Percentiles rank a stretch among this genome's conserved stretches.
These are phyloP conservation scores for Stachybotrys echinatus DNA, from an alignment of 2,329 filamentous ascomycete species.

Conservation along the genomic window DNA sequence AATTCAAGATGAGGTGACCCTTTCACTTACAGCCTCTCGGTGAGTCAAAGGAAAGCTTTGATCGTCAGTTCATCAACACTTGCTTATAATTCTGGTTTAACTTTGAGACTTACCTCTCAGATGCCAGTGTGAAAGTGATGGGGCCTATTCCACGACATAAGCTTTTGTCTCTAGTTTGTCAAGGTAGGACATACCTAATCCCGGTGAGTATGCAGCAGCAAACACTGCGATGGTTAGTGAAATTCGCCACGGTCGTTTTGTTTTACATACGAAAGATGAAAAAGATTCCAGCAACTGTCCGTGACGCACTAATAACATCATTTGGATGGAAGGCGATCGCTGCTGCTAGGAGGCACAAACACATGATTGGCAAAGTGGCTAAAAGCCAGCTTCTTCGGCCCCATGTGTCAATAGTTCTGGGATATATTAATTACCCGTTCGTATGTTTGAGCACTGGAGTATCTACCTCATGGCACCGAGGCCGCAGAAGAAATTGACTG, in stretches of 20 bases:
- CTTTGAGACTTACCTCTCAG: conserved; percentile 28
- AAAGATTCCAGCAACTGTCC: conserved; percentile 24
- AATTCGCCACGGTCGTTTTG: too few relatives aligned
- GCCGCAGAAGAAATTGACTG: conserved; percentile 36
- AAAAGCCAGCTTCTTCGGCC: conserved; percentile 38
- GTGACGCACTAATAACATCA: conserved; percentile 6
- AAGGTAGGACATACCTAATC: conserved; percentile 19
- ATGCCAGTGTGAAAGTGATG: conserved; percentile 44
- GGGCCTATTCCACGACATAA: too few relatives aligned
- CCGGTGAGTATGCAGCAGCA: conserved; percentile 35
- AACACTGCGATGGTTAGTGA: conserved; percentile 32
- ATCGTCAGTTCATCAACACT: too few relatives aligned
- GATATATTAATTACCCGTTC: conserved; percentile 25
- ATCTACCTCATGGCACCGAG: conserved; percentile 27
- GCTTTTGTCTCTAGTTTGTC: too few relatives aligned
- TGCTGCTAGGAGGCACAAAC: conserved; percentile 32
- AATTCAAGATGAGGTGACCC: conserved; percentile 9
- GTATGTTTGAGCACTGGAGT: too few relatives aligned
- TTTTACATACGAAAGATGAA: conserved; percentile 26
- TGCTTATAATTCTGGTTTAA: too few relatives aligned
- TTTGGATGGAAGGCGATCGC: conserved; percentile 25
- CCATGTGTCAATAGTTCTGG: conserved; percentile 25
- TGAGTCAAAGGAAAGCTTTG: conserved; percentile 44
- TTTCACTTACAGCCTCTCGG: conserved; percentile 31
- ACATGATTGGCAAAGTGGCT: conserved; percentile 37